Evolutionary conservation across 2,329 filamentous ascomycete species (phyloP).

Genomic region (Neofusicoccum laricinum): DNA sequence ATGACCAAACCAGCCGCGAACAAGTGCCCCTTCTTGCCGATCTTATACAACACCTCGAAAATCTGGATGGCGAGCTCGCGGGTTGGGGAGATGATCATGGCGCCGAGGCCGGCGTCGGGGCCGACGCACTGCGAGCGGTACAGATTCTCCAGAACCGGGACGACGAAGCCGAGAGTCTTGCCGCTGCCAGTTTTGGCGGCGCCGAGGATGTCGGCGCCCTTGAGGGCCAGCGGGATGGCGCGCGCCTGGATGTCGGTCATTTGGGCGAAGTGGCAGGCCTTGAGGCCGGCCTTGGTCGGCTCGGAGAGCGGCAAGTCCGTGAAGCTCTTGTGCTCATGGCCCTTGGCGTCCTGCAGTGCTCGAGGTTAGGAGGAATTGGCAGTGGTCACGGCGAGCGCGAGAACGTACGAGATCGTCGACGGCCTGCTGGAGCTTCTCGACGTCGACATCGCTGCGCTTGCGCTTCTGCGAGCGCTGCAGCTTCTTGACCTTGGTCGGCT

Average conservation of each 20-base stretch:
- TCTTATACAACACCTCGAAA: slow-evolving; percentile 87
- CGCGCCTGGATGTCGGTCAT: slow-evolving; percentile 89
- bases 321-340: slow-evolving; percentile 64
- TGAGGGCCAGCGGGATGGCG: slow-evolving; percentile 83
- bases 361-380: slow-evolving; percentile 19
- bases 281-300: slow-evolving; percentile 74
- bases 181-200: slow-evolving; percentile 94
- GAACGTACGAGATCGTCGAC: slow-evolving; percentile 41
- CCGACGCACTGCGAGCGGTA: slow-evolving; percentile 88
- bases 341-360: slow-evolving; percentile 57
- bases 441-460: slow-evolving; percentile 52
- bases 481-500: slow-evolving; percentile 56
- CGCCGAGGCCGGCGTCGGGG: slow-evolving; percentile 79
- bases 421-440: slow-evolving; percentile 44
- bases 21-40: slow-evolving; percentile 76
- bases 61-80: slow-evolving; percentile 95
- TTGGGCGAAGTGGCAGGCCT: slow-evolving; percentile 82
- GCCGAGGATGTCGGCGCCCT: slow-evolving; percentile 83
- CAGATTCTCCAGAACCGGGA: slow-evolving; percentile 89
- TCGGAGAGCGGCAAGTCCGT: slow-evolving; percentile 81
- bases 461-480: slow-evolving; percentile 51
- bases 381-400: not conserved
- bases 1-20: slow-evolving; percentile 94
- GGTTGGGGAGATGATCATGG: slow-evolving; percentile 89
- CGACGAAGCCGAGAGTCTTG: slow-evolving; percentile 89